Evolutionary conservation across 306 rosid genomes (phyloP).

Genomic region (Spatholobus suberectus): DNA sequence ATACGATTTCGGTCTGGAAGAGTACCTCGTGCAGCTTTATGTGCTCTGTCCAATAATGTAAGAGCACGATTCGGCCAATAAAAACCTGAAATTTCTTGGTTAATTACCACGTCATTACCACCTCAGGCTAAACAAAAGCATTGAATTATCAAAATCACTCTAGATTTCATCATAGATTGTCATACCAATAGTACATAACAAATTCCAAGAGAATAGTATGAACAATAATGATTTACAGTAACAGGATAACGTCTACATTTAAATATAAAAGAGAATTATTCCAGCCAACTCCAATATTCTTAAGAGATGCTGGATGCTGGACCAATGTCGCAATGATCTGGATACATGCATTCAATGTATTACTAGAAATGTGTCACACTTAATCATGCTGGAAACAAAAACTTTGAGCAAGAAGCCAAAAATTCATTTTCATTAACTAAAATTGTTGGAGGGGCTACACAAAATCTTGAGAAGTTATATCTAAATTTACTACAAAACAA

Average conservation of each 20-base stretch:
- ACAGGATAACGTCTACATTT: not conserved
- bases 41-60: not conserved
- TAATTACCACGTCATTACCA: not conserved
- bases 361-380: no score
- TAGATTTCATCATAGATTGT: not conserved
- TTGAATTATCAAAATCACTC: not conserved
- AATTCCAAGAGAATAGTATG: not conserved
- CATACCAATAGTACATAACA: not conserved
- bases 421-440: conserved; percentile 17
- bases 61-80: not conserved
- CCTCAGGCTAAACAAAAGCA: not conserved
- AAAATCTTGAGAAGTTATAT: not conserved
- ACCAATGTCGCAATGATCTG: no score
- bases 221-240: not conserved
- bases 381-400: not conserved
- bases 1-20: not conserved
- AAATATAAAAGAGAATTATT: not conserved
- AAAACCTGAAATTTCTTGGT: not conserved
- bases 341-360: no score
- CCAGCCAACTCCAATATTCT: not conserved
- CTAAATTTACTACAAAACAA: no score
- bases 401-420: not conserved
- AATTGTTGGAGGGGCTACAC: not conserved
- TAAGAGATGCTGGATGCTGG: no score
- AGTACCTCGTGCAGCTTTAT: not conserved